Conservation (phyloP, 2,329 filamentous ascomycete genomes). For the Trichoderma sp. region DNA sequence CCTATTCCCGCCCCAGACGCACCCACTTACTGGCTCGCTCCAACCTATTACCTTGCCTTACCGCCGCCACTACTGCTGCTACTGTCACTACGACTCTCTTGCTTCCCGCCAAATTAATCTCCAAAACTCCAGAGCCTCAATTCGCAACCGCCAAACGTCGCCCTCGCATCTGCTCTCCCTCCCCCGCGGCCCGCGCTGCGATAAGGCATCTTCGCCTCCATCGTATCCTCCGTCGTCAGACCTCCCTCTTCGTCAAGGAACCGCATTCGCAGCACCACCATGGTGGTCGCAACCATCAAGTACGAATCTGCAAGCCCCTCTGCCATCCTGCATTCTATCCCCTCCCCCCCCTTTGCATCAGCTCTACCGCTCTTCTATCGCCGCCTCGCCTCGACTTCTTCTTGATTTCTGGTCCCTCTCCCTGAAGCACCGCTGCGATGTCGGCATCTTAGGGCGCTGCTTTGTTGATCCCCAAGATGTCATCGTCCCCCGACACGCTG, state of each 20-base stretch:
- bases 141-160: slow-evolving; percentile 23
- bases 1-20: slow-evolving; percentile 1
- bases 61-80: slow-evolving; percentile 23
- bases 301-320: slow-evolving; percentile 42
- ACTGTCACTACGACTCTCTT: slow-evolving; percentile 12
- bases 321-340: slow-evolving; percentile 25
- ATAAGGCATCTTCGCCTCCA: slow-evolving; percentile 27
- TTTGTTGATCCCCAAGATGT: not conserved
- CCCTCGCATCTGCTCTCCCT: slow-evolving; percentile 22
- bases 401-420: not conserved
- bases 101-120: slow-evolving; percentile 23
- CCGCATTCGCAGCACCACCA: slow-evolving; percentile 47
- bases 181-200: slow-evolving; percentile 31
- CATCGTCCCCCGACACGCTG: slow-evolving; percentile 10
- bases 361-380: slow-evolving; percentile 6
- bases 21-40: slow-evolving; percentile 11
- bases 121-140: slow-evolving; percentile 22
- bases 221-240: slow-evolving; percentile 19
- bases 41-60: slow-evolving; percentile 14
- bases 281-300: slow-evolving; percentile 68
- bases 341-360: slow-evolving; percentile 8
- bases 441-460: not conserved
- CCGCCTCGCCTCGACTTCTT: not conserved
- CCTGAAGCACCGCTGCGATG: not conserved
- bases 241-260: slow-evolving; percentile 43